phyloP scores from a whole-genome alignment of 805 yeast species.

The Spathaspora boniae region DNA sequence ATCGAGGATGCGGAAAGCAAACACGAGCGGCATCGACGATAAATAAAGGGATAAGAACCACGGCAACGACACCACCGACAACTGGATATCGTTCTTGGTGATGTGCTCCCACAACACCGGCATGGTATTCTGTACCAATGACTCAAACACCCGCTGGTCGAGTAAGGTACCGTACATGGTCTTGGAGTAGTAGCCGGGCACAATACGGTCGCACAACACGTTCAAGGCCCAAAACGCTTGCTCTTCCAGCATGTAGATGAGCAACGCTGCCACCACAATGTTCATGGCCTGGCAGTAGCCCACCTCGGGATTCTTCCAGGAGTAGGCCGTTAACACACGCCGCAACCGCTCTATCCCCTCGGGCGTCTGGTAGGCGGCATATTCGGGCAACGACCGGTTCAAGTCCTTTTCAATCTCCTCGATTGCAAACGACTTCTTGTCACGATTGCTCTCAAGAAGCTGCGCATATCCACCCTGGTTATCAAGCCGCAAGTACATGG shows the following conservation, averaged over 20 bases:
- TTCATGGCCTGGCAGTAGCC: constrained; percentile 99
- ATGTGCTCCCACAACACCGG: constrained; percentile 87
- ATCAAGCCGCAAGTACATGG: constrained; percentile 68
- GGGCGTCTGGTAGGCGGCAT: constrained; percentile 82
- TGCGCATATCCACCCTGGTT: constrained; percentile 56
- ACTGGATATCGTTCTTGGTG: constrained; percentile 73
- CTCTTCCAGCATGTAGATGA: constrained; percentile 89
- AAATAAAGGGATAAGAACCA: constrained; percentile 92
- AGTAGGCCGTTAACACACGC: constrained; percentile 86
- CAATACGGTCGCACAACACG: constrained; percentile 73
- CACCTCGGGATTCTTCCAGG: constrained; percentile 95
- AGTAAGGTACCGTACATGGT: constrained; percentile 96
- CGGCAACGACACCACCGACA: constrained; percentile 89
- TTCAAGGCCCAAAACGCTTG: constrained; percentile 95
- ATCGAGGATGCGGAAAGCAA: constrained; percentile 88
- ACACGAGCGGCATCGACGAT: constrained; percentile 91
- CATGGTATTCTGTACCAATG: constrained; percentile 83
- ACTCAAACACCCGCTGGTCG: constrained; percentile 92
- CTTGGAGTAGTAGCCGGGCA: constrained; percentile 94
- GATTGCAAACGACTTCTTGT: constrained; percentile 72
- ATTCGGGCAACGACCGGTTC: constrained; percentile 92
- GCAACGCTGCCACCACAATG: constrained; percentile 75
- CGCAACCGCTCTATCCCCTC: constrained; percentile 86
- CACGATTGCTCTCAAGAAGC: constrained; percentile 58
- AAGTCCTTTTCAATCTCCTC: constrained; percentile 97